phyloP scores from a whole-genome alignment of 768 basidiomycete genomes.

The Mycena vulgaris region DNA sequence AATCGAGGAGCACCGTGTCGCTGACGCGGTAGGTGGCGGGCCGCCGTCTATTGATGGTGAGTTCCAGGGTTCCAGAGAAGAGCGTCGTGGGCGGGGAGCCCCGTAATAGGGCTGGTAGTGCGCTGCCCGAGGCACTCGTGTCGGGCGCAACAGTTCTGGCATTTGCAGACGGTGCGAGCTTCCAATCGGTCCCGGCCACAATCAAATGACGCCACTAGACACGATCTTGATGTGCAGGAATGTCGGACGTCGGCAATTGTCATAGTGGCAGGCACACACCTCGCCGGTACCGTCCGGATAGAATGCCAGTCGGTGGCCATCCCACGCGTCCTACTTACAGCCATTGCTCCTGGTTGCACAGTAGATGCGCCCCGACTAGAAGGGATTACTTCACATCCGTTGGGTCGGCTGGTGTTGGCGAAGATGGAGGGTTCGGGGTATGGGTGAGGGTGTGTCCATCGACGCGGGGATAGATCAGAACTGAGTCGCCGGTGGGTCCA shows the following conservation, averaged over 20 bases:
- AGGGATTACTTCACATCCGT: neutral
- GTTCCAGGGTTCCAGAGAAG: neutral
- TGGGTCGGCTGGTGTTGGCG: too few relatives aligned
- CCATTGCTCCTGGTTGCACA: neutral
- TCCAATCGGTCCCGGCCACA: neutral
- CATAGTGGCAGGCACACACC: neutral
- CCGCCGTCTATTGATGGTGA: neutral
- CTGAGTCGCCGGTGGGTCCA: too few relatives aligned
- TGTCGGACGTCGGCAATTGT: neutral
- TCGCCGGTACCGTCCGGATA: neutral
- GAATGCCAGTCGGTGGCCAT: neutral
- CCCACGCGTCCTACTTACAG: neutral
- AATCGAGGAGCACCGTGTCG: slow-evolving; percentile 7
- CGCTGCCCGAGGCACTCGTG: too few relatives aligned
- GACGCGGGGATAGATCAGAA: too few relatives aligned
- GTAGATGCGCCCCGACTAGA: neutral
- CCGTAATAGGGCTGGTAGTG: too few relatives aligned
- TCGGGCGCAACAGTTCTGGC: neutral
- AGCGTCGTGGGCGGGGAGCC: neutral
- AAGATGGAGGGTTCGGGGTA: too few relatives aligned
- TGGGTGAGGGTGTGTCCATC: too few relatives aligned
- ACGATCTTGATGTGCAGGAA: too few relatives aligned
- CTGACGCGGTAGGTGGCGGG: neutral
- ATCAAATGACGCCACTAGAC: neutral
- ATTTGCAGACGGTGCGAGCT: neutral